phyloP scores from a whole-genome alignment of 306 rosid species.

The Delonix regia region DNA sequence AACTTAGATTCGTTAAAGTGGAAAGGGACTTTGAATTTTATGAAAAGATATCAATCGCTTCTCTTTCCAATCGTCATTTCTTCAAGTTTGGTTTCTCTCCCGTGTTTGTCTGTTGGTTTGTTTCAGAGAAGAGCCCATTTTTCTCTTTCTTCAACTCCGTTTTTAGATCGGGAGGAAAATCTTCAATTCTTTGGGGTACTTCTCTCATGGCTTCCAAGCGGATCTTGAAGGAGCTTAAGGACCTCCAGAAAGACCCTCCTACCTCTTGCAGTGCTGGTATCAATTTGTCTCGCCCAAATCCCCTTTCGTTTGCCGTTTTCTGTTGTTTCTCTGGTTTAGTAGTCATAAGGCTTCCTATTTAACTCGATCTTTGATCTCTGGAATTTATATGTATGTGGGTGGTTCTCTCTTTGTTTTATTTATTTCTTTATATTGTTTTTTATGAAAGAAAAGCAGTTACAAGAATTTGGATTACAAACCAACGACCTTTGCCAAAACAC shows the following conservation, averaged over 20 bases:
- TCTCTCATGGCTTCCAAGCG: conserved; percentile 76
- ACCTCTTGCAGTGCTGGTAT: conserved; percentile 89
- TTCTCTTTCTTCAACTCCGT: conserved; percentile 2
- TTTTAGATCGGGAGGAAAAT: conserved; percentile 53
- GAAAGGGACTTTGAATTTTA: background rate
- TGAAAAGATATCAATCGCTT: background rate
- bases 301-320: background rate
- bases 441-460: background rate
- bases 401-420: background rate
- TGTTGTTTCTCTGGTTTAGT: conserved; percentile 3
- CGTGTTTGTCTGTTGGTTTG: background rate
- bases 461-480: background rate
- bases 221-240: conserved; percentile 89
- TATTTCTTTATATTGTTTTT: background rate
- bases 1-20: background rate
- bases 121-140: background rate
- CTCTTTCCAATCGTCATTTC: background rate
- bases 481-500: background rate
- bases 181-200: background rate
- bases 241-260: conserved; percentile 88
- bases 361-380: conserved; percentile 45
- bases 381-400: conserved; percentile 14
- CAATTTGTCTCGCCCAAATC: conserved; percentile 8
- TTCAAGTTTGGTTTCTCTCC: conserved; percentile 14
- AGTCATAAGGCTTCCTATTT: background rate